phyloP scores from a whole-genome alignment of 2,329 filamentous ascomycete genomes.

The Blastomyces emzantsi region DNA sequence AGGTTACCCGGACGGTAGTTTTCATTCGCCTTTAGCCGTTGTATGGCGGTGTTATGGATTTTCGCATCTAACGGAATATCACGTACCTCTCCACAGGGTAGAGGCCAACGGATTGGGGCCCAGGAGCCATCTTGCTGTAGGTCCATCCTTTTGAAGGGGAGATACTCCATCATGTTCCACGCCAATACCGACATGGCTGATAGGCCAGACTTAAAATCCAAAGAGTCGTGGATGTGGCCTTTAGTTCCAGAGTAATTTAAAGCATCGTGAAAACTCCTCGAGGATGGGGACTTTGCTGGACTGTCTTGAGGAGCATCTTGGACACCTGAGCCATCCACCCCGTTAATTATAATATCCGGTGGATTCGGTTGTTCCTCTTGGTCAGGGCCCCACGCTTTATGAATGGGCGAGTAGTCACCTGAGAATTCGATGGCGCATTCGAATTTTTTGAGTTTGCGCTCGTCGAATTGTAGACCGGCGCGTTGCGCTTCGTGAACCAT shows the following conservation, averaged over 20 bases:
- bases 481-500: slow-evolving; percentile 47
- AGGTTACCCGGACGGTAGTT: slow-evolving; percentile 68
- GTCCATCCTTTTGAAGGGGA: slow-evolving; percentile 76
- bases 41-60: slow-evolving; percentile 66
- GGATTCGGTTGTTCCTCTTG: background rate
- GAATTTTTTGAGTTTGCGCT: slow-evolving; percentile 57
- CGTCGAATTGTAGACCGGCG: slow-evolving; percentile 63
- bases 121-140: slow-evolving; percentile 62
- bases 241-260: slow-evolving; percentile 48
- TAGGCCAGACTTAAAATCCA: slow-evolving; percentile 55
- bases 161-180: slow-evolving; percentile 74
- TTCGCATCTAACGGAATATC: slow-evolving; percentile 63
- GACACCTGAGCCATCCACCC: slow-evolving; percentile 1
- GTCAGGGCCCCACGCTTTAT: slow-evolving; percentile 11
- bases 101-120: slow-evolving; percentile 71
- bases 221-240: slow-evolving; percentile 59
- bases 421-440: slow-evolving; percentile 49
- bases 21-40: slow-evolving; percentile 55
- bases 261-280: slow-evolving; percentile 46
- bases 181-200: slow-evolving; percentile 47
- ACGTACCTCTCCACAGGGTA: slow-evolving; percentile 67
- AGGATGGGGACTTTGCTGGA: slow-evolving; percentile 21
- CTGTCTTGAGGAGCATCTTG: slow-evolving; percentile 17
- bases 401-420: slow-evolving; percentile 30
- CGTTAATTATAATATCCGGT: slow-evolving; percentile 9